Conservation (phyloP, 108 stramenopile genomes). For the Conticribra guillardii region DNA sequence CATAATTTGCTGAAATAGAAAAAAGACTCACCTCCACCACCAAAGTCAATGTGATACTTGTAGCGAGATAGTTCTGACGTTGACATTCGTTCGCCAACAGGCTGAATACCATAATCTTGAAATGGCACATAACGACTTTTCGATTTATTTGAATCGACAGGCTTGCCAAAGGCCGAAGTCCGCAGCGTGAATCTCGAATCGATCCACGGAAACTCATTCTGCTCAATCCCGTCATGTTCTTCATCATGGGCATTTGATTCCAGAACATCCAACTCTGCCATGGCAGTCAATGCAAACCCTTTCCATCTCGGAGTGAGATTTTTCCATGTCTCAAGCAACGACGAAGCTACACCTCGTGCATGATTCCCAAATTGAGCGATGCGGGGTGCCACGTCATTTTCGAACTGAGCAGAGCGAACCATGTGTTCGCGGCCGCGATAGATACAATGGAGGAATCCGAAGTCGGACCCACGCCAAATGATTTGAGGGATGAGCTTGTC, state of each 20-base stretch:
- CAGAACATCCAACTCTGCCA: neutral
- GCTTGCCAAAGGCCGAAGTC: neutral
- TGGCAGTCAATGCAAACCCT: neutral
- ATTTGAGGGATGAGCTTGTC: neutral
- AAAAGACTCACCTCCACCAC: conserved; percentile 19
- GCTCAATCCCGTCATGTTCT: neutral
- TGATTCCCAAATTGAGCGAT: neutral
- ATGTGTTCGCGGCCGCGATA: neutral
- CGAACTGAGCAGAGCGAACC: neutral
- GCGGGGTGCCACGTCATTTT: neutral
- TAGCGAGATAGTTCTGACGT: conserved; percentile 1
- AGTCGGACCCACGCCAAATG: neutral
- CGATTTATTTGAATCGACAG: neutral
- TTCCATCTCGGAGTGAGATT: conserved; percentile 2
- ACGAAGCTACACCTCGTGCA: neutral
- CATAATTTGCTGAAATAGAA: neutral
- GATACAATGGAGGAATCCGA: conserved; percentile 1
- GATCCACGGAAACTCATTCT: neutral
- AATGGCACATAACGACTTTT: neutral
- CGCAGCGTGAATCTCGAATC: neutral
- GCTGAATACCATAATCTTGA: conserved; percentile 3
- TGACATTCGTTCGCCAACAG: conserved; percentile 8
- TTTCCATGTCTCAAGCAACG: neutral
- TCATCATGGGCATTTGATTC: neutral
- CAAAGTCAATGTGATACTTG: conserved; percentile 39